These are phyloP conservation scores for Acmispon strigosus DNA, from an alignment of 306 rosid genomes.

Conservation along the genomic window DNA sequence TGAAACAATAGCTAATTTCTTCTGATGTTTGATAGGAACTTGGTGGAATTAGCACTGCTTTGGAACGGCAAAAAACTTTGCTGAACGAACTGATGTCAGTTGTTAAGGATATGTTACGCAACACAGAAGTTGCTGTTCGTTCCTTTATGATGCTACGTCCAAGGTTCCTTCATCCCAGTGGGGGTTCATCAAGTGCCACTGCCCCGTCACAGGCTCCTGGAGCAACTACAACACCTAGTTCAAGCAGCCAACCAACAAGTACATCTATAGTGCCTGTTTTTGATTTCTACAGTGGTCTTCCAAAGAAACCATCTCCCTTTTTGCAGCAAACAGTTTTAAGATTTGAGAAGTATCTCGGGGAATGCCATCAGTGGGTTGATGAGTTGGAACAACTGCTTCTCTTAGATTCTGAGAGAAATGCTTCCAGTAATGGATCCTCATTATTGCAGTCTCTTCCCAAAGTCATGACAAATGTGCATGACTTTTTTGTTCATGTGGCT, in stretches of 20 bases:
- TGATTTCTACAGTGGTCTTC: conserved; percentile 90
- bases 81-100: conserved; percentile 66
- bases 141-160: conserved; percentile 90
- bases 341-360: conserved; percentile 79
- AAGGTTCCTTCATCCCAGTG: conserved; percentile 75
- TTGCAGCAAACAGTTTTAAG: conserved; percentile 76
- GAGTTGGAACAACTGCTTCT: conserved; percentile 90
- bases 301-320: conserved; percentile 91
- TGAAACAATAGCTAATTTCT: conserved; percentile 7
- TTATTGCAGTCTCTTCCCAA: conserved; percentile 88
- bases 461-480: conserved; percentile 92
- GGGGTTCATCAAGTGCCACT: conserved; percentile 65
- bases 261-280: conserved; percentile 75
- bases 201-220: conserved; percentile 67
- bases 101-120: conserved; percentile 78
- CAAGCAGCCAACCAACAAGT: conserved; percentile 50
- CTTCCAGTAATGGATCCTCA: conserved; percentile 51
- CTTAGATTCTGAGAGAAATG: conserved; percentile 55
- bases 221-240: conserved; percentile 33
- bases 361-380: conserved; percentile 89
- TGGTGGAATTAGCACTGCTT: conserved; percentile 79
- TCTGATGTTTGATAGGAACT: conserved; percentile 60
- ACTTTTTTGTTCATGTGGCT: conserved; percentile 92
- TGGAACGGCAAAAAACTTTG: conserved; percentile 77
- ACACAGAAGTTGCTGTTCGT: conserved; percentile 90